A percentile compares a stretch with the other conserved stretches of the same genome.
These are phyloP conservation scores for Penicillium decumbens DNA, from an alignment of 2,329 filamentous ascomycete species.

Conservation along the genomic window DNA sequence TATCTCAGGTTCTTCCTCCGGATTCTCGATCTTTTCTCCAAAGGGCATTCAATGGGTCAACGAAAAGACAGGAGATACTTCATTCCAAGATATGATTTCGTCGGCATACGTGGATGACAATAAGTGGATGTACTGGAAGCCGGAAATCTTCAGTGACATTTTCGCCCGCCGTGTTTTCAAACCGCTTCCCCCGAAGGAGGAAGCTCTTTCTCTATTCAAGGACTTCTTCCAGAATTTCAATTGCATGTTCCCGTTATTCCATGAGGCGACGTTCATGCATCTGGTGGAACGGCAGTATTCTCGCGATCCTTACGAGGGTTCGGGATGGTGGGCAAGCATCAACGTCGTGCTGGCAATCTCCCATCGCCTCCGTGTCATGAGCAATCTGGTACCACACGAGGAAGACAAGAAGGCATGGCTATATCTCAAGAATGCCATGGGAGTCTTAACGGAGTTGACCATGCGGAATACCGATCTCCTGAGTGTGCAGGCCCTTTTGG, in stretches of 20 bases:
- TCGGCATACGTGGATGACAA: slow-evolving; percentile 87
- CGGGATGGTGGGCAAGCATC: slow-evolving; percentile 96
- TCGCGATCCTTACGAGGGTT: slow-evolving; percentile 84
- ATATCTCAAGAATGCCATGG: slow-evolving; percentile 94
- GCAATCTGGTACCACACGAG: slow-evolving; percentile 80
- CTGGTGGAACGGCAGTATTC: slow-evolving; percentile 93
- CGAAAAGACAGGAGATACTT: slow-evolving; percentile 90
- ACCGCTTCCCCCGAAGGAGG: slow-evolving; percentile 75
- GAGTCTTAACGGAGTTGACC: slow-evolving; percentile 83
- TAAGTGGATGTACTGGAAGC: slow-evolving; percentile 97
- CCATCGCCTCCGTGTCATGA: slow-evolving; percentile 89
- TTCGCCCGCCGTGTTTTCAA: slow-evolving; percentile 82
- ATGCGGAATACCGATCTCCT: slow-evolving; percentile 95
- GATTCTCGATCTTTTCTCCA: slow-evolving; percentile 97
- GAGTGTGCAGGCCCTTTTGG: slow-evolving; percentile 87
- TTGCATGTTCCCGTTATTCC: slow-evolving; percentile 95
- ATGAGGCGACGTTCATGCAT: slow-evolving; percentile 98
- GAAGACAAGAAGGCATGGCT: slow-evolving; percentile 94
- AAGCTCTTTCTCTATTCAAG: slow-evolving; percentile 79
- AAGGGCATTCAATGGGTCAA: slow-evolving; percentile 99
- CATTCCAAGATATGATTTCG: slow-evolving; percentile 91
- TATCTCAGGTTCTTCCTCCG: slow-evolving; percentile 79
- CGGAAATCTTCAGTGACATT: slow-evolving; percentile 91
- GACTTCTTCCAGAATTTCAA: slow-evolving; percentile 99
- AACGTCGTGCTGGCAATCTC: slow-evolving; percentile 93